Conservation (phyloP, 495 filamentous ascomycete species). For the Penicillium psychrofluorescens region DNA sequence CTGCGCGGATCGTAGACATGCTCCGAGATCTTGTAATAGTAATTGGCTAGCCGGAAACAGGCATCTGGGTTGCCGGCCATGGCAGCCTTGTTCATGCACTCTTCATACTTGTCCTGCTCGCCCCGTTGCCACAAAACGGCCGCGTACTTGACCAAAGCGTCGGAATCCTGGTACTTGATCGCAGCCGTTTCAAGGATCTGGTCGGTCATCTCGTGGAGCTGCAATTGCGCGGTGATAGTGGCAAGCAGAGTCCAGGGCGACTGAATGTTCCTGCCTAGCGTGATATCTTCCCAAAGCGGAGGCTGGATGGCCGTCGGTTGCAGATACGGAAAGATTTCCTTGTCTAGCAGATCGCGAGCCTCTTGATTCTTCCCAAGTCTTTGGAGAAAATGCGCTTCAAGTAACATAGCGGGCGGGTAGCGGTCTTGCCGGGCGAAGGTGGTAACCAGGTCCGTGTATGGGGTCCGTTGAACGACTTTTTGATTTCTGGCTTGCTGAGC, state of each 20-base stretch:
- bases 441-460: slow-evolving; percentile 12
- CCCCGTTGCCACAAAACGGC: slow-evolving; percentile 11
- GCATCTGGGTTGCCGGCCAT: slow-evolving; percentile 16
- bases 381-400: slow-evolving; percentile 23
- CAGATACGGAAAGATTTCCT: slow-evolving; percentile 15
- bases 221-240: slow-evolving; percentile 9
- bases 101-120: slow-evolving; percentile 25
- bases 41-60: slow-evolving; percentile 28
- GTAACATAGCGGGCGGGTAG: slow-evolving; percentile 23
- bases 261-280: not conserved
- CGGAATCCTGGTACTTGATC: slow-evolving; percentile 22
- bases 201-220: slow-evolving; percentile 3
- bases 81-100: slow-evolving; percentile 29
- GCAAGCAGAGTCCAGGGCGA: slow-evolving; percentile 23
- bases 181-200: slow-evolving; percentile 17
- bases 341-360: slow-evolving; percentile 16
- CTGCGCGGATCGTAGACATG: slow-evolving; percentile 14
- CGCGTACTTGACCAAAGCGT: slow-evolving; percentile 22
- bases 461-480: not conserved
- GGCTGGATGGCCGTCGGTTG: slow-evolving; percentile 3
- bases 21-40: slow-evolving; percentile 28
- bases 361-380: slow-evolving; percentile 11
- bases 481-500: slow-evolving; percentile 1
- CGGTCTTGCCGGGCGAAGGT: slow-evolving; percentile 11
- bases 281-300: slow-evolving; percentile 5